Conservation (phyloP, 495 filamentous ascomycete species). For the Lindgomyces ingoldianus region DNA sequence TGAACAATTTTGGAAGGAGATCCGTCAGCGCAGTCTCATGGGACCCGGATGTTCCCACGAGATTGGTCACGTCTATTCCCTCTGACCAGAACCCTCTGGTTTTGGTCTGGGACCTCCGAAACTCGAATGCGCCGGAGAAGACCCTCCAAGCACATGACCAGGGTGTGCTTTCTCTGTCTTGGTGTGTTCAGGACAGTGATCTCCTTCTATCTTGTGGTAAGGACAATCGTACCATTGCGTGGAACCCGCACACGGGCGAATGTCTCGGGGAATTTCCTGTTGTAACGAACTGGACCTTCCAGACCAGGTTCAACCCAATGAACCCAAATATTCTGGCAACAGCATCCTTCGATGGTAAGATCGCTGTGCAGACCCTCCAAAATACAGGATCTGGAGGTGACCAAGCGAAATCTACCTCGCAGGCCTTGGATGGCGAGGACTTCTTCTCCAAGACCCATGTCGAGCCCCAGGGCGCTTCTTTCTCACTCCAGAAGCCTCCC, state of each 20-base stretch:
- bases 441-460: constrained; percentile 94
- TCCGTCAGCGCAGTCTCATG: constrained; percentile 93
- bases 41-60: constrained; percentile 92
- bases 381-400: constrained; percentile 66
- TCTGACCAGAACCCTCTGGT: constrained; percentile 88
- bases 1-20: constrained; percentile 91
- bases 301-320: constrained; percentile 89
- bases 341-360: constrained; percentile 94
- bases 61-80: constrained; percentile 88
- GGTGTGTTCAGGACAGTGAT: constrained; percentile 90
- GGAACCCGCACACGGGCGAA: constrained; percentile 91
- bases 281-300: constrained; percentile 98
- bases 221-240: constrained; percentile 92
- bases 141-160: constrained; percentile 86
- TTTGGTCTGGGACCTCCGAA: constrained; percentile 89
- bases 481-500: constrained; percentile 81
- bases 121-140: constrained; percentile 93
- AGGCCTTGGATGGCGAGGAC: constrained; percentile 83
- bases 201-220: constrained; percentile 93
- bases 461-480: constrained; percentile 83
- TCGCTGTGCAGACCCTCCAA: constrained; percentile 87
- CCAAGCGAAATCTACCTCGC: constrained; percentile 60
- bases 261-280: constrained; percentile 90
- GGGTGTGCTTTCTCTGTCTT: constrained; percentile 90
- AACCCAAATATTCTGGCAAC: constrained; percentile 91